A percentile compares a stretch with the other conserved stretches of the same genome.
phyloP scores from a whole-genome alignment of 768 basidiomycete species.

The Boletus sp. region DNA sequence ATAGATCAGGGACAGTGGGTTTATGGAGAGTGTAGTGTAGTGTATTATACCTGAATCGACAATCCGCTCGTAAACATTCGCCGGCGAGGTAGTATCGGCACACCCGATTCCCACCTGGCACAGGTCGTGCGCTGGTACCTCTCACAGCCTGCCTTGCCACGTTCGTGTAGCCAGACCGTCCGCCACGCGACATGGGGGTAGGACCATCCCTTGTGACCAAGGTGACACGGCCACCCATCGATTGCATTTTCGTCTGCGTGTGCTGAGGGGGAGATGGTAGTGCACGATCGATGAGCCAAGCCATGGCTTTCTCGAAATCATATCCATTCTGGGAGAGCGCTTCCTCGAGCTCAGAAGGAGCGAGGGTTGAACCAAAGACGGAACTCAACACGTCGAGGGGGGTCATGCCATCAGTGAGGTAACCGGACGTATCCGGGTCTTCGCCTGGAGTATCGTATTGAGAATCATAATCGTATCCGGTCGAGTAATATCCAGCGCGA shows the following conservation, averaged over 20 bases:
- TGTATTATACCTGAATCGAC: conserved; percentile 83
- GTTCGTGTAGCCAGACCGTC: conserved; percentile 37
- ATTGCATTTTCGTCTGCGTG: conserved; percentile 46
- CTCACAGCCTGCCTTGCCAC: conserved; percentile 20
- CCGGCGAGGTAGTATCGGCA: conserved; percentile 97
- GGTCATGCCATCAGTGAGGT: conserved; percentile 90
- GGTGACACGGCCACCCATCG: conserved; percentile 65
- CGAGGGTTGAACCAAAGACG: conserved; percentile 88
- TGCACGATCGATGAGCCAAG: conserved; percentile 81
- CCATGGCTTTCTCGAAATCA: conserved; percentile 96
- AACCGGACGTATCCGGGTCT: conserved; percentile 52
- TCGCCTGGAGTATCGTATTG: conserved; percentile 32
- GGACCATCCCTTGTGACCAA: conserved; percentile 57
- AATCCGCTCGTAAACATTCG: conserved; percentile 93
- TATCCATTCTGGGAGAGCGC: conserved; percentile 84
- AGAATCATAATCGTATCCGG: conserved; percentile 31
- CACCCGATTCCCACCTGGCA: conserved; percentile 61
- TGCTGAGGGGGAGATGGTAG: conserved; percentile 44
- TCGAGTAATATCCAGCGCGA: conserved; percentile 30
- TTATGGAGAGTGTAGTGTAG: background rate
- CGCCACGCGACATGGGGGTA: conserved; percentile 36
- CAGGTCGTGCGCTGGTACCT: conserved; percentile 32
- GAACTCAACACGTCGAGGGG: conserved; percentile 94
- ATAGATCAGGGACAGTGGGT: conserved; percentile 9
- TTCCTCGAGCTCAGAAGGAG: conserved; percentile 90